phyloP scores from a whole-genome alignment of 1,284 basidiomycete genomes.

The Naganishia sp. region DNA sequence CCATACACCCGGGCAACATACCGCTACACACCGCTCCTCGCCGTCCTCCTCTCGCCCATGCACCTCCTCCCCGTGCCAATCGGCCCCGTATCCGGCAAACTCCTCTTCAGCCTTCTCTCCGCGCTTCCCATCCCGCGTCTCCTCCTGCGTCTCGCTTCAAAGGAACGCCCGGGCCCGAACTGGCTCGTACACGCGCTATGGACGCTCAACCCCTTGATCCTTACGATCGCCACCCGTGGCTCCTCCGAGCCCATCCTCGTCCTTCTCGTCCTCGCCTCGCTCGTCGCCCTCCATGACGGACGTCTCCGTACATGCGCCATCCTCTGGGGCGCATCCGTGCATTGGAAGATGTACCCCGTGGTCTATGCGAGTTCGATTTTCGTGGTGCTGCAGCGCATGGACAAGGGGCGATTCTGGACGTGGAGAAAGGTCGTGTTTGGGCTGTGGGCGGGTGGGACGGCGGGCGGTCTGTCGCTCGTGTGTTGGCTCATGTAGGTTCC shows the following conservation, averaged over 20 bases:
- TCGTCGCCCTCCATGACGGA: constrained; percentile 50
- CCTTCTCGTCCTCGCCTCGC: constrained; percentile 71
- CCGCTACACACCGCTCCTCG: constrained; percentile 92
- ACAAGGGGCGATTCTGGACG: constrained; percentile 57
- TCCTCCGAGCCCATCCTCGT: constrained; percentile 89
- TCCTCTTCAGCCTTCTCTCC: constrained; percentile 73
- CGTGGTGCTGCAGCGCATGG: constrained; percentile 58
- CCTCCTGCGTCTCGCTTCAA: constrained; percentile 59
- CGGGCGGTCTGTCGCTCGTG: constrained; percentile 63
- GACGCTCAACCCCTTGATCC: constrained; percentile 90
- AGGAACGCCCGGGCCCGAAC: constrained; percentile 30
- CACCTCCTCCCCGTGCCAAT: constrained; percentile 56
- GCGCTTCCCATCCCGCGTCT: constrained; percentile 80
- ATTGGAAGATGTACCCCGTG: constrained; percentile 95
- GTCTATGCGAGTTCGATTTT: constrained; percentile 82
- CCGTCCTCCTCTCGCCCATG: constrained; percentile 78
- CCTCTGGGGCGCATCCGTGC: constrained; percentile 74
- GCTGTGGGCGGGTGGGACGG: constrained; percentile 67
- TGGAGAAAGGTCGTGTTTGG: constrained; percentile 67
- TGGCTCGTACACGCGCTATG: constrained; percentile 60
- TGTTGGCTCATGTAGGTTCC: constrained; percentile 76
- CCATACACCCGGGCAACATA: constrained; percentile 94
- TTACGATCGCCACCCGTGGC: constrained; percentile 93
- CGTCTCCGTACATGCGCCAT: constrained; percentile 63
- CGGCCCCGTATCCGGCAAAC: constrained; percentile 83